These are phyloP conservation scores for Cutaneotrichosporon mucoides DNA, from an alignment of 1,284 basidiomycete genomes.

Conservation along the genomic window DNA sequence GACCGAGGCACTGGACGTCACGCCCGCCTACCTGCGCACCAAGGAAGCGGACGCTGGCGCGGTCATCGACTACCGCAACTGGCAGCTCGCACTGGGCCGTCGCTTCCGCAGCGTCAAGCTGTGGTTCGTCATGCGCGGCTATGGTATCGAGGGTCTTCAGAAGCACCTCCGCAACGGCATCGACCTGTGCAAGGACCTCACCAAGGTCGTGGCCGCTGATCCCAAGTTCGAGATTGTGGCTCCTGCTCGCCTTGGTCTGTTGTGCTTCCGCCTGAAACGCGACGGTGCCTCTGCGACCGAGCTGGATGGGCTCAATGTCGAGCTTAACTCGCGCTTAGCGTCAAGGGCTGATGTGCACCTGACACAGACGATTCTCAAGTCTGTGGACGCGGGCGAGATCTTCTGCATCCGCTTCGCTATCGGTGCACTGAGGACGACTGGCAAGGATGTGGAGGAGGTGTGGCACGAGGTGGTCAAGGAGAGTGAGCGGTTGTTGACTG, in stretches of 20 bases:
- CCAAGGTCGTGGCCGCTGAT: conserved; percentile 55
- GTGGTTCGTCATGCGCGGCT: conserved; percentile 86
- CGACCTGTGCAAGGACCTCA: conserved; percentile 61
- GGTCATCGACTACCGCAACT: conserved; percentile 90
- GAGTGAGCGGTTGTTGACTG: conserved; percentile 21
- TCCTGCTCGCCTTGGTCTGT: conserved; percentile 61
- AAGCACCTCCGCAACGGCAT: conserved; percentile 67
- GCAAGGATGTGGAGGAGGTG: conserved; percentile 61
- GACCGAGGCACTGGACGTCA: conserved; percentile 79
- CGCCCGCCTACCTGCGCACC: conserved; percentile 65
- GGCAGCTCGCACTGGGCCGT: conserved; percentile 83
- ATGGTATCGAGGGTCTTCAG: conserved; percentile 72
- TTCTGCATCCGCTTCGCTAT: conserved; percentile 72
- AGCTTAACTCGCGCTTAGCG: conserved; percentile 59
- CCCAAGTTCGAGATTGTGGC: conserved; percentile 60
- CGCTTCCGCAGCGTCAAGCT: conserved; percentile 87
- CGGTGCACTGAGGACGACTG: conserved; percentile 63
- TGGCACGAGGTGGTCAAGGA: conserved; percentile 53
- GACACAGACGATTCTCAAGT: conserved; percentile 65
- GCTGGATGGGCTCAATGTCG: conserved; percentile 65
- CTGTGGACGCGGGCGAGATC: conserved; percentile 56
- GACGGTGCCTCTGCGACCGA: conserved; percentile 19
- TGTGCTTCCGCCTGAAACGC: conserved; percentile 68
- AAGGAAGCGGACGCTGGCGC: conserved; percentile 55
- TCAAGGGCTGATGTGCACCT: conserved; percentile 64